Base-by-base conservation (phyloP, 345 rosid genomes). In the Hypericum androsaemum region DNA sequence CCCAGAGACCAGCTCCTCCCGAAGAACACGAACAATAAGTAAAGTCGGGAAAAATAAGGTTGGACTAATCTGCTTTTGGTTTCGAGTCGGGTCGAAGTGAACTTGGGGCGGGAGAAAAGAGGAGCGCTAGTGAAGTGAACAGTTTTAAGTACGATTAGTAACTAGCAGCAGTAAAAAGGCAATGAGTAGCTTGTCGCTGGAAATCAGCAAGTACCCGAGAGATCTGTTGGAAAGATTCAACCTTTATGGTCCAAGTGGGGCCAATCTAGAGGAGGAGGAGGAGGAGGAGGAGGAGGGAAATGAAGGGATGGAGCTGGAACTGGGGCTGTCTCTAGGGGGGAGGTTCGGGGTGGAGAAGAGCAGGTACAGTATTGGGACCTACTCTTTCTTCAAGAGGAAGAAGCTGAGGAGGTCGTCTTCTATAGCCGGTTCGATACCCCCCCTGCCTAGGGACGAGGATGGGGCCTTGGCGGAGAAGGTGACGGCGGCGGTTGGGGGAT, bases 311-410 rank as follows among this genome's bases (percentile, higher is more conserved):
- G 92, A 85, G 86, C 68, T 89, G 8, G 83, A 80, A 61, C 69
- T 86, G 50, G 89, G 97, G 32, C 78, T 83, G 5, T 89, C 94
- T 22, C 59, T 81, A 48, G 83, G 83, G 54, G 97, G 97, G 37
- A 76, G 78, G 40, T 89, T 89, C 52, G 95, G 97, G 32, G 82
- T 83, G 7, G 85, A 89, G 74, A 88, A 84, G 35, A 70, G 62
- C 22, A 72, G 78, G 40, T 22, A 22, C 32, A 22, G 32, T 22
- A 22, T 22, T 22, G 32, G 32, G 2, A 4, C 32, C 32, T 22
- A 22, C 32, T 22, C 32, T 22, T 22, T 22, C 32, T 22, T 22
- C 32, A 22, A 22, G 32, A 22, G 32, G 32, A 75, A 74, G 35
- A 73, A 65, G 61, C 76, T 79, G 12, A 43, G 42, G 0, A 62